Evolutionary conservation across 2,329 filamentous ascomycete genomes (phyloP), one percentile per base, ranked within the genome.

Genomic region (Coniochaeta ligniaria): DNA sequence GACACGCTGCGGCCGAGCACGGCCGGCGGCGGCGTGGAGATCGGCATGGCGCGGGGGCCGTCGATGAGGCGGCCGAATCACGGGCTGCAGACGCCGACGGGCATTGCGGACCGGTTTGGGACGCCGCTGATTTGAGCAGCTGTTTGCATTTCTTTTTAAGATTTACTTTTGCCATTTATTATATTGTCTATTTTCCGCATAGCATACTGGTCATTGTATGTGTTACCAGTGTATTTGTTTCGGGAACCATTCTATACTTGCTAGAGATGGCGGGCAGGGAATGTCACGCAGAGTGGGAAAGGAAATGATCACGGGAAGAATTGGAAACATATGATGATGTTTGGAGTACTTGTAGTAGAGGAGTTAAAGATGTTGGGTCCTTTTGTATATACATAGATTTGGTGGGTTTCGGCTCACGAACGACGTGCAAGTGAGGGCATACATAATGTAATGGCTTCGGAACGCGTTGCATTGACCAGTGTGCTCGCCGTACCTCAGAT

Each of bases 121-220:
- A 72, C 67, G 24, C 67, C 67, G 8, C 73, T 74, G 56, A 72
- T 74, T n/a, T 74, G 50, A 62, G 6, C n/a, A n/a, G n/a, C n/a
- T n/a, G n/a, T n/a, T n/a, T n/a, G n/a, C n/a, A n/a, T 20, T 41
- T n/a, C 16, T 17, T 41, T n/a, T 41, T 9, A 3, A 14, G 35
- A 36, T n/a, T n/a, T 41, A n/a, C 38, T 20, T n/a, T 9, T 41
- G 17, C 16, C 38, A 41, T 36, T 36, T 36, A 33, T 38, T 38
- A 38, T 38, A 38, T 38, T 14, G 6, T 17, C 12, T 6, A 3
- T 38, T 35, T 47, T 36, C 57, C 38, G 38, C 41, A 57, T 8
- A 17, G 17, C 50, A 55, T 58, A 54, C n/a, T 38, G 35, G 6
- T 38, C 35, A 16, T 22, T 43, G 3, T 43, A 8, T 6, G 6